Base-by-base conservation (phyloP, 2,329 filamentous ascomycete genomes). In the Neonectria neomacrospora region DNA sequence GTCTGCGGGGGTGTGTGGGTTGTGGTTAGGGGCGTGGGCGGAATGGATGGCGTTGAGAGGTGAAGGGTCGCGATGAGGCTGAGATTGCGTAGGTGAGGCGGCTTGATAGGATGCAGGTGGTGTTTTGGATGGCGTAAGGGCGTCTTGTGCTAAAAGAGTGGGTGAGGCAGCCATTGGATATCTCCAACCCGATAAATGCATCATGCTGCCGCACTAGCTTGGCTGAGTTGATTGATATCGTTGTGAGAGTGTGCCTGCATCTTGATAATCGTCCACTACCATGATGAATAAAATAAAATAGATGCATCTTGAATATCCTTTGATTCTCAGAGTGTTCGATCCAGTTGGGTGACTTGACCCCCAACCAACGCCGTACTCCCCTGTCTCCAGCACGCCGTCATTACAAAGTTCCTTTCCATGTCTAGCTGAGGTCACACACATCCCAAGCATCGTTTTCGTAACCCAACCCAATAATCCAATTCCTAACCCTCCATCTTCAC, bases 401-500 rank as follows among this genome's bases (percentile, higher is more conserved):
- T 34, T 50, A 32, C 47, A 32, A 22, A 23, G 5, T 18, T 37
- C 37, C 26, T 12, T 23, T 22, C 26, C 39, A n/a, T n/a, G 48
- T 44, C 26, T 26, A 44, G 50, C 52, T n/a, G 16, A 51, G 67
- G 26, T 48, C n/a, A 58, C 51, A 32, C 41, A 42, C 47, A 58
- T 66, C 64, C 59, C n/a, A 67, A 54, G 57, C 44, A 54, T 71
- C 54, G 56, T 65, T 42, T 57, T 34, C 37, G n/a, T 50, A 30
- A 53, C 26, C 32, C 39, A 47, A n/a, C 30, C 37, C 48, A 32
- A 11, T 23, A 10, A 11, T 22, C 51, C 32, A 10, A 26, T 20
- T 11, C 77, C 80, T 42, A 88, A 67, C 76, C 81, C 63, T 85
- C 84, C 85, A 90, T 89, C 78, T 86, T 85, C 32, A 85, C 79